Percentiles rank a stretch among this genome's conserved stretches.
Conservation (phyloP, 805 yeast genomes). For the Yamadazyma scolyti region DNA sequence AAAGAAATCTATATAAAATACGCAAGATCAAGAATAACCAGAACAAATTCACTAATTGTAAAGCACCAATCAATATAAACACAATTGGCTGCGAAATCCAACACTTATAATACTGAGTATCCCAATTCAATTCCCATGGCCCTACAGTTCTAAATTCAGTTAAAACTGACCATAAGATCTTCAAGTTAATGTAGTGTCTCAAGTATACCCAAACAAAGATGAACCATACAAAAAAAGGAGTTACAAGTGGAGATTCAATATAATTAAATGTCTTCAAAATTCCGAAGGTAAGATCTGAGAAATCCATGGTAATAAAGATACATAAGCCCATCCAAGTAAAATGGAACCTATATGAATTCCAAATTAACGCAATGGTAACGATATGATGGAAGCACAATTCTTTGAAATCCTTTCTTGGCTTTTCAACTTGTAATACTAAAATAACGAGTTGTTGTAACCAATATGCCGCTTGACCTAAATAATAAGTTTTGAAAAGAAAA, state of each 20-base stretch:
- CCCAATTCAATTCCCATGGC: constrained; percentile 74
- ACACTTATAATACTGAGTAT: constrained; percentile 91
- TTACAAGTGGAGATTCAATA: constrained; percentile 61
- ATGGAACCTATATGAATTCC: constrained; percentile 87
- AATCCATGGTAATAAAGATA: constrained; percentile 92
- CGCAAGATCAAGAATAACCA: constrained; percentile 85
- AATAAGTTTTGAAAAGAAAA: constrained; percentile 70
- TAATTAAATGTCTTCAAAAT: constrained; percentile 84
- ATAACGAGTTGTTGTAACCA: constrained; percentile 96
- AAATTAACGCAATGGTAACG: constrained; percentile 82
- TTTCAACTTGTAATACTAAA: constrained; percentile 78
- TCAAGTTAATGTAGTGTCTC: constrained; percentile 82
- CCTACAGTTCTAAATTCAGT: constrained; percentile 90
- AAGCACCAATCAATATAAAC: constrained; percentile 67
- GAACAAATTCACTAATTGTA: constrained; percentile 81
- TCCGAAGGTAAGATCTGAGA: constrained; percentile 89
- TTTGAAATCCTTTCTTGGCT: constrained; percentile 89
- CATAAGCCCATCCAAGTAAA: constrained; percentile 95
- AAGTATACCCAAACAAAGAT: constrained; percentile 77
- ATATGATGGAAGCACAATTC: constrained; percentile 93
- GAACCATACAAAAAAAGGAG: constrained; percentile 65
- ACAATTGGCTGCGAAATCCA: constrained; percentile 93
- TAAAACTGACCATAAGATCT: constrained; percentile 75
- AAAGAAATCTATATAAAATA: constrained; percentile 60
- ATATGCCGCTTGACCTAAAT: constrained; percentile 90